Evolutionary conservation across 2,329 filamentous ascomycete genomes (phyloP).

Genomic region (Monilinia vaccinii-corymbosi): DNA sequence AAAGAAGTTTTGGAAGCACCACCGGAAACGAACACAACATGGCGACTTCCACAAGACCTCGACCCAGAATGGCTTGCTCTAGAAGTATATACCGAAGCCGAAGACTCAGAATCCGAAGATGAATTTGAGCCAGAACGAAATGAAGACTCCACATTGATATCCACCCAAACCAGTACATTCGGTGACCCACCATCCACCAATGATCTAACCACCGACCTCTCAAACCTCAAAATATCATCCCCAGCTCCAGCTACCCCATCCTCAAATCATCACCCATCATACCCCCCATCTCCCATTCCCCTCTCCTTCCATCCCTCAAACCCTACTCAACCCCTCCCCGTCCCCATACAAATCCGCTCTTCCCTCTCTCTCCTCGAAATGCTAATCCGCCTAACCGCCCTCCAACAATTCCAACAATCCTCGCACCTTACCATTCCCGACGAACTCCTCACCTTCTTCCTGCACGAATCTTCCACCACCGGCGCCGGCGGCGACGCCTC

Average conservation of each 20-base stretch:
- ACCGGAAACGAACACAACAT: constrained; percentile 13
- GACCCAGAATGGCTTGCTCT: constrained; percentile 70
- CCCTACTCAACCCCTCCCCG: constrained; percentile 21
- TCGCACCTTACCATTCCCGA: constrained; percentile 64
- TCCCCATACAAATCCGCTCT: constrained; percentile 47
- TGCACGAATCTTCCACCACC: constrained; percentile 57
- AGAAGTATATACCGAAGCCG: constrained; percentile 58
- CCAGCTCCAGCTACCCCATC: constrained; percentile 16
- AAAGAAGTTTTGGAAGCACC: constrained; percentile 7
- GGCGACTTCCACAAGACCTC: constrained; percentile 54
- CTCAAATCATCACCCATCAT: constrained; percentile 9
- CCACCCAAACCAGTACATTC: constrained; percentile 19
- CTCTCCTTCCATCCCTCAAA: background rate
- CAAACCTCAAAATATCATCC: constrained; percentile 21
- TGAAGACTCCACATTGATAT: constrained; percentile 21
- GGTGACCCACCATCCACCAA: constrained; percentile 9
- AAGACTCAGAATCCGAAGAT: constrained; percentile 42
- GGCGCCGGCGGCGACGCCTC: constrained; percentile 55
- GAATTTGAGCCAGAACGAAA: constrained; percentile 28
- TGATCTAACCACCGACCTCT: constrained; percentile 16
- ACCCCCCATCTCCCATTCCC: constrained; percentile 3
- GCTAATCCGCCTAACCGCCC: constrained; percentile 58
- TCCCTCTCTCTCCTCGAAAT: constrained; percentile 65
- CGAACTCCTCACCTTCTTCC: constrained; percentile 66
- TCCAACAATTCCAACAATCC: constrained; percentile 67